phyloP scores from a whole-genome alignment of 352 stramenopile species.

The Phytophthora pseudosyringae region DNA sequence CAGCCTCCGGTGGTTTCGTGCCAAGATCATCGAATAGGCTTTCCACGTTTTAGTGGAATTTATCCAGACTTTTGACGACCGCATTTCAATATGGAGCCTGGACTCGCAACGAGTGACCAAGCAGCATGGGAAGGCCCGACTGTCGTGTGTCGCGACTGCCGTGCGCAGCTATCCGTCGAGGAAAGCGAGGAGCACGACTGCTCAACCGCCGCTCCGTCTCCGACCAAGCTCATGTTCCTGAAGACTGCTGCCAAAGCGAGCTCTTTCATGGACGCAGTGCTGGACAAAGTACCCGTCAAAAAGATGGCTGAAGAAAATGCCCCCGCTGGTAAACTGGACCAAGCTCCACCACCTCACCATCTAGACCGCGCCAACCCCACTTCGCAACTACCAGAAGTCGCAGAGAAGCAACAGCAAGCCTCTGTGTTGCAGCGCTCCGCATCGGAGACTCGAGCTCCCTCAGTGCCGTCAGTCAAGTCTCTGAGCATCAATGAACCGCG shows the following conservation, averaged over 20 bases:
- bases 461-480: conserved; percentile 2
- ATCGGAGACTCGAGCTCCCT: conserved; percentile 23
- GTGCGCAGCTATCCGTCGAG: conserved; percentile 55
- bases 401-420: neutral
- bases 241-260: conserved; percentile 34
- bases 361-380: conserved; percentile 8
- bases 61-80: neutral
- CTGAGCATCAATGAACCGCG: conserved; percentile 4
- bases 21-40: neutral
- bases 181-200: conserved; percentile 76
- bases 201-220: conserved; percentile 16
- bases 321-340: neutral
- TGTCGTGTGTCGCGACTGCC: conserved; percentile 65
- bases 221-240: conserved; percentile 30
- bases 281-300: conserved; percentile 29
- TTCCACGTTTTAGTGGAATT: neutral
- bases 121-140: conserved; percentile 20
- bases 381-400: neutral
- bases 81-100: conserved; percentile 49
- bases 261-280: conserved; percentile 50
- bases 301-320: conserved; percentile 1
- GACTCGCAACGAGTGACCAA: conserved; percentile 57
- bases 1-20: conserved; percentile 19
- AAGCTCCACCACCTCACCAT: neutral
- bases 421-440: conserved; percentile 1